phyloP scores from a whole-genome alignment of 495 filamentous ascomycete genomes.

The Thozetella sp. region DNA sequence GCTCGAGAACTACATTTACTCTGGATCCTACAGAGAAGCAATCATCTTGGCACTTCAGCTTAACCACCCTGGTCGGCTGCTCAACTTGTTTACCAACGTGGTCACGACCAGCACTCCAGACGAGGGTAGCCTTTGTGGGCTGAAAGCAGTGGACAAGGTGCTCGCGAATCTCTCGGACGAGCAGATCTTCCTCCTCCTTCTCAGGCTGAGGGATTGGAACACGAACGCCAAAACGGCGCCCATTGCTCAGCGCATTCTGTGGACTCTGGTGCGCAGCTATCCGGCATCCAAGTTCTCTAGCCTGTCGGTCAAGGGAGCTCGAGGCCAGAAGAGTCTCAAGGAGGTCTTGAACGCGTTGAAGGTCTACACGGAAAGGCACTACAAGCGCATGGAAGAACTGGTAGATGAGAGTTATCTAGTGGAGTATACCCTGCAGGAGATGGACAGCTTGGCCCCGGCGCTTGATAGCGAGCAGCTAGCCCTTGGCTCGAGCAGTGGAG shows the following conservation, averaged over 20 bases:
- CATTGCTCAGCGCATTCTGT: conserved; percentile 85
- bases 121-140: conserved; percentile 65
- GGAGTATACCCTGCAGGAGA: conserved; percentile 88
- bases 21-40: conserved; percentile 84
- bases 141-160: conserved; percentile 82
- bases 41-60: conserved; percentile 90
- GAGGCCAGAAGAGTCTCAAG: conserved; percentile 67
- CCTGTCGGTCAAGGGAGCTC: conserved; percentile 61
- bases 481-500: conserved; percentile 26
- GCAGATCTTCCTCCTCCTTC: conserved; percentile 78
- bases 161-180: conserved; percentile 76
- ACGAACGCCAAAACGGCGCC: conserved; percentile 87
- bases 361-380: conserved; percentile 91
- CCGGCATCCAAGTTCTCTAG: conserved; percentile 67
- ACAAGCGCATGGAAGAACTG: conserved; percentile 81
- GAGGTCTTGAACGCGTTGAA: conserved; percentile 82
- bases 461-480: conserved; percentile 11
- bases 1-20: conserved; percentile 86
- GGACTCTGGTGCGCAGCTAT: conserved; percentile 75
- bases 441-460: conserved; percentile 72
- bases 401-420: conserved; percentile 94
- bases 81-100: conserved; percentile 80
- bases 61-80: conserved; percentile 86
- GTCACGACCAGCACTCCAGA: conserved; percentile 66
- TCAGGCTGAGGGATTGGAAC: conserved; percentile 91